Evolutionary conservation across 2,329 filamentous ascomycete genomes (phyloP).

Genomic region (Exophiala sp.): DNA sequence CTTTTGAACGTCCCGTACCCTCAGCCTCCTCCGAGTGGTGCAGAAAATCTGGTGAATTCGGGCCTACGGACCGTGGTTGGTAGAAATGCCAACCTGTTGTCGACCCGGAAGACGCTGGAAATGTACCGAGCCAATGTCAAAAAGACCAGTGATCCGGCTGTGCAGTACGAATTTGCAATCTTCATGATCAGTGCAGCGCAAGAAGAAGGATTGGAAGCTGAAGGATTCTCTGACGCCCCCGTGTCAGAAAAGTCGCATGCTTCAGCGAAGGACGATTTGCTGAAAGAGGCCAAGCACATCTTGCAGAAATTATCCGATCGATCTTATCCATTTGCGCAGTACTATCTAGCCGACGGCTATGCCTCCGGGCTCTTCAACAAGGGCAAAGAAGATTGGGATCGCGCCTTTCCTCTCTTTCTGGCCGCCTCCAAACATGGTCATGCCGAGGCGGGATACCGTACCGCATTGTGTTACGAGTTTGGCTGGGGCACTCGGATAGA

Average conservation of each 20-base stretch:
- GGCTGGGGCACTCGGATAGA: constrained; percentile 94
- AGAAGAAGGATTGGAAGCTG: constrained; percentile 62
- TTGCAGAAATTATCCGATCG: constrained; percentile 80
- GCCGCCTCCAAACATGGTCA: constrained; percentile 95
- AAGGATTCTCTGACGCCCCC: constrained; percentile 27
- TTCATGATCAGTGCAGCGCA: constrained; percentile 89
- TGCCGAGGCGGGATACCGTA: constrained; percentile 90
- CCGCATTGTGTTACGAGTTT: constrained; percentile 94
- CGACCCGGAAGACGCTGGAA: constrained; percentile 88
- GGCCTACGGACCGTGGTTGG: constrained; percentile 75
- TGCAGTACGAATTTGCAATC: constrained; percentile 94
- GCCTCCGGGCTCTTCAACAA: constrained; percentile 94
- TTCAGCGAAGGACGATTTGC: constrained; percentile 61
- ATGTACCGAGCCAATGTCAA: constrained; percentile 98
- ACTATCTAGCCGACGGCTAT: constrained; percentile 92
- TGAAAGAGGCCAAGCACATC: constrained; percentile 85
- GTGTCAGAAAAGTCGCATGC: constrained; percentile 47
- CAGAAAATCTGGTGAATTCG: constrained; percentile 69
- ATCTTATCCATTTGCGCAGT: constrained; percentile 95
- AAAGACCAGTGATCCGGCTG: constrained; percentile 85
- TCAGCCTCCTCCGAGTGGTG: constrained; percentile 65
- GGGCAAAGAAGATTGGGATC: constrained; percentile 84
- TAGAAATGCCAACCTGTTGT: constrained; percentile 84
- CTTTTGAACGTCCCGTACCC: constrained; percentile 69
- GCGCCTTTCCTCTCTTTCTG: constrained; percentile 88